Conservation (phyloP, 768 basidiomycete genomes). For the Gloeopeniophorella convolvens region DNA sequence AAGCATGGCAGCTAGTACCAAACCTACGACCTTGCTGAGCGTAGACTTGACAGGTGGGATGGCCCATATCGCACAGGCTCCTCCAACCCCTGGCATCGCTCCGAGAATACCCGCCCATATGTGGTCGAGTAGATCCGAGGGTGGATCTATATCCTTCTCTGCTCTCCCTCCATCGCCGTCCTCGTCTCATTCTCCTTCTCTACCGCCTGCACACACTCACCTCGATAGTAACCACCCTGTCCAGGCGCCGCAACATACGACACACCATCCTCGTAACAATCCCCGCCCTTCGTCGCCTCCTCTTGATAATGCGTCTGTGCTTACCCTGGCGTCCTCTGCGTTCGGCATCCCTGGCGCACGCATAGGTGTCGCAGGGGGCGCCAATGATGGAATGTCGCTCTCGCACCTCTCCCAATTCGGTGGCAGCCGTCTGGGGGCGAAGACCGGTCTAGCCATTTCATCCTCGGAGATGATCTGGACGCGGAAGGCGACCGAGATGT, state of each 20-base stretch:
- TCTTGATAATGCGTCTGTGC: conserved; percentile 82
- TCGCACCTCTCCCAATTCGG: conserved; percentile 55
- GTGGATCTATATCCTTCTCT: conserved; percentile 67
- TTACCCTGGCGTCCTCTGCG: conserved; percentile 91
- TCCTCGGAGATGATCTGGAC: conserved; percentile 39
- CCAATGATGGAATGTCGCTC: conserved; percentile 45
- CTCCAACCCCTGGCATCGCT: conserved; percentile 48
- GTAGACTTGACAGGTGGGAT: conserved; percentile 80
- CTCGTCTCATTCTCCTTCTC: conserved; percentile 38
- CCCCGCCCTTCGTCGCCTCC: conserved; percentile 90
- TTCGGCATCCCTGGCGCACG: conserved; percentile 67
- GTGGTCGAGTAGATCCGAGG: conserved; percentile 39
- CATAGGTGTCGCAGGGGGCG: conserved; percentile 28
- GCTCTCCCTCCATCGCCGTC: conserved; percentile 49
- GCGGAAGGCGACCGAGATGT: conserved; percentile 49
- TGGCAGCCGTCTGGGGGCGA: conserved; percentile 29
- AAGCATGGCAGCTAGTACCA: conserved; percentile 83
- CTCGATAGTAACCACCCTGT: conserved; percentile 33
- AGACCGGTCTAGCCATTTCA: conserved; percentile 63
- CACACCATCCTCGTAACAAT: conserved; percentile 94
- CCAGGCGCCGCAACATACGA: conserved; percentile 84
- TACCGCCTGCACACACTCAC: conserved; percentile 16
- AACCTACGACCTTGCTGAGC: conserved; percentile 91
- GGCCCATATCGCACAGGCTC: conserved; percentile 88
- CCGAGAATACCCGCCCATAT: conserved; percentile 53